These are phyloP conservation scores for Giardia duodenalis DNA, from an alignment of 208 protist genomes.

Conservation along the genomic window DNA sequence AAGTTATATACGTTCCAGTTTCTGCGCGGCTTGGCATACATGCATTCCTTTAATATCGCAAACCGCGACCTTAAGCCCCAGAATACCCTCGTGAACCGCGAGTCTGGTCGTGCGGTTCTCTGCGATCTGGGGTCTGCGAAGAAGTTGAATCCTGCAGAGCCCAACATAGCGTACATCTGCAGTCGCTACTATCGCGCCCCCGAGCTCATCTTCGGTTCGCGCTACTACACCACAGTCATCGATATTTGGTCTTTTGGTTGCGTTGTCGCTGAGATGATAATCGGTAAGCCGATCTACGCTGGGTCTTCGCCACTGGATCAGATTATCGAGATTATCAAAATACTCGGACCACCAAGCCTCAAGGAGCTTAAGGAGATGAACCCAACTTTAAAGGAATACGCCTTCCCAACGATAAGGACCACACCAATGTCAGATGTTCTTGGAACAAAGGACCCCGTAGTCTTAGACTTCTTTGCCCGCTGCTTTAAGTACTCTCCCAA, in stretches of 20 bases:
- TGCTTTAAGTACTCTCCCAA: conserved; percentile 32
- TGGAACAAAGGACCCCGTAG: background rate
- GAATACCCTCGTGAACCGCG: conserved; percentile 58
- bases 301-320: conserved; percentile 46
- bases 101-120: conserved; percentile 67
- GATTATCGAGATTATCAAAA: conserved; percentile 47
- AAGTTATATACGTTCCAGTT: conserved; percentile 85
- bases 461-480: conserved; percentile 25
- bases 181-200: conserved; percentile 51
- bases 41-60: conserved; percentile 72
- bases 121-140: conserved; percentile 73
- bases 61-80: conserved; percentile 55
- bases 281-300: conserved; percentile 44
- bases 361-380: conserved; percentile 75
- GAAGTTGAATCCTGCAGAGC: conserved; percentile 25
- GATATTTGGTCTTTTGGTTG: conserved; percentile 53
- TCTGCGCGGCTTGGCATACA: conserved; percentile 76
- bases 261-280: conserved; percentile 50
- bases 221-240: conserved; percentile 43
- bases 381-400: conserved; percentile 57
- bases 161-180: conserved; percentile 46
- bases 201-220: conserved; percentile 51
- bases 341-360: conserved; percentile 46
- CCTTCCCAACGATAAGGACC: conserved; percentile 74
- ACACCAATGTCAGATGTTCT: conserved; percentile 70